Percentiles rank a stretch among this genome's conserved stretches.
These are phyloP conservation scores for Dacryopinax spathularia DNA, from an alignment of 768 basidiomycete genomes.

Conservation along the genomic window DNA sequence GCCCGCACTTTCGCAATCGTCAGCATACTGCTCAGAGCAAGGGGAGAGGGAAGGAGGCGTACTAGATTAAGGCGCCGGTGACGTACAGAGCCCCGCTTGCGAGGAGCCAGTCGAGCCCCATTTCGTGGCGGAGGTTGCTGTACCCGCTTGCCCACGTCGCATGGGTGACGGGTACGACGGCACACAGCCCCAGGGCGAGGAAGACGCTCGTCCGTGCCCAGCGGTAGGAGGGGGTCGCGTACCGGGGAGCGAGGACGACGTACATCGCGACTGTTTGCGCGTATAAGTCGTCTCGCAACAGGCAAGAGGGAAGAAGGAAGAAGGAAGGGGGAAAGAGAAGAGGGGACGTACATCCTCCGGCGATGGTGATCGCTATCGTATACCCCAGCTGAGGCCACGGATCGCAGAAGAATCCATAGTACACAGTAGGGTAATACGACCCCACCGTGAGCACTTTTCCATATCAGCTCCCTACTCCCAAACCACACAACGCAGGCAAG, in stretches of 20 bases:
- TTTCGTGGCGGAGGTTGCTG: slow-evolving; percentile 37
- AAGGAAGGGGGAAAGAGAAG: slow-evolving; percentile 8
- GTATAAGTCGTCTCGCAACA: no score
- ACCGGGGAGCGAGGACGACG: slow-evolving; percentile 65
- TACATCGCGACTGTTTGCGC: slow-evolving; percentile 52
- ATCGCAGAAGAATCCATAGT: slow-evolving; percentile 66
- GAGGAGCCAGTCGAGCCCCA: slow-evolving; percentile 60
- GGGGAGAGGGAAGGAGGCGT: slow-evolving; percentile 24
- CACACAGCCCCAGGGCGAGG: slow-evolving; percentile 58
- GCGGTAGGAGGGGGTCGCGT: slow-evolving; percentile 58
- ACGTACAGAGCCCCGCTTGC: slow-evolving; percentile 64
- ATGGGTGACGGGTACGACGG: slow-evolving; percentile 55
- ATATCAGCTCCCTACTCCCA: neutral
- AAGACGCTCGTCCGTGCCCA: slow-evolving; percentile 67
- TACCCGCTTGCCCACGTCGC: slow-evolving; percentile 45
- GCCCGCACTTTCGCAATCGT: slow-evolving; percentile 43
- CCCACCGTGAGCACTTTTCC: slow-evolving; percentile 52
- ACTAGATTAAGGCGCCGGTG: slow-evolving; percentile 68
- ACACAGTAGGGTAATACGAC: slow-evolving; percentile 61
- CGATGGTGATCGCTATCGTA: slow-evolving; percentile 35
- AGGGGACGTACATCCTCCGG: slow-evolving; percentile 46
- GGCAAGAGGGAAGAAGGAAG: slow-evolving; percentile 14
- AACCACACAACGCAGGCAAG: neutral
- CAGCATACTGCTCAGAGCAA: slow-evolving; percentile 12
- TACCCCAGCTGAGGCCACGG: slow-evolving; percentile 41